Evolutionary conservation across 164 flowering plant genomes (phyloP), one percentile per base, ranked within the genome.

Genomic region (Platanus orientalis): DNA sequence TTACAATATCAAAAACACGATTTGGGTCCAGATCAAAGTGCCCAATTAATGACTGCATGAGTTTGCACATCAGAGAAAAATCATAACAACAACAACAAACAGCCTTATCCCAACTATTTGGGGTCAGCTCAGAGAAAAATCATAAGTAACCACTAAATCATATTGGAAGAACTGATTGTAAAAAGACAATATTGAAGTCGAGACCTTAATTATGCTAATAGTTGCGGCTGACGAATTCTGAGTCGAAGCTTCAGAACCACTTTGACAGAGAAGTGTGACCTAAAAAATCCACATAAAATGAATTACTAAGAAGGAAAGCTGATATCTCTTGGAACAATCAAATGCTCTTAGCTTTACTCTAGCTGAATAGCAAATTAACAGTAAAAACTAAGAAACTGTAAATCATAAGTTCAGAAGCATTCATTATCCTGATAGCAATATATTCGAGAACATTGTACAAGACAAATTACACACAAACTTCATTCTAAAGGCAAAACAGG

Each of bases 21-120:
- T 95, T 95, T 13, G 99, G 99, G 62, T 95, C 99, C 74, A 92
- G 82, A 81, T 95, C 97, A 57, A 95, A 95, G 71, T 95, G 99
- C 24, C 99, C 99, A 77, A 95, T 95, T 54, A 95, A 76, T 48
- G 99, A 95, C 99, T 95, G 97, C 79, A 82, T 29, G 60, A 14
- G 53, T 28, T 32, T n/a, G n/a, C n/a, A 36, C 4, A 36, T 36
- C 12, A 3, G 12, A 36, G 12, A 36, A 36, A 36, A 36, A 36
- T n/a, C n/a, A n/a, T n/a, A n/a, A n/a, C n/a, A n/a, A n/a, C n/a
- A n/a, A n/a, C n/a, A n/a, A n/a, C n/a, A n/a, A n/a, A n/a, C n/a
- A n/a, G n/a, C n/a, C n/a, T n/a, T n/a, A n/a, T n/a, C n/a, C n/a
- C n/a, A n/a, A n/a, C n/a, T n/a, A n/a, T n/a, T n/a, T n/a, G n/a